Evolutionary conservation across 1,139 yeast genomes (phyloP), one percentile per base, ranked within the genome.

Genomic region (Lodderomyces orthopsilosis): DNA sequence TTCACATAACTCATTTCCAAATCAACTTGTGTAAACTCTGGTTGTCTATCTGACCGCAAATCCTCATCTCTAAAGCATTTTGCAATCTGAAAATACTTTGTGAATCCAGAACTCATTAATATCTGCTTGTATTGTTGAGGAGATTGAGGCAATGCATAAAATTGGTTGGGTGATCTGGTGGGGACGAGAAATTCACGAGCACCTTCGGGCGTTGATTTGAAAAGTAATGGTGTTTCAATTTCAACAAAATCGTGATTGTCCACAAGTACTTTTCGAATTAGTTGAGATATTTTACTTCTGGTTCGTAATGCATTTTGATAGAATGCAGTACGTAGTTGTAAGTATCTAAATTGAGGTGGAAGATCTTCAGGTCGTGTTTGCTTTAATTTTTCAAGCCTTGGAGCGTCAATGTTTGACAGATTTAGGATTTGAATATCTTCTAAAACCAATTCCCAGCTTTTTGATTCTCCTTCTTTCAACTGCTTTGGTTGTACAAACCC

Each of bases 61-160:
- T 94, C 98, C 61, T 93, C 99, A 60, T 94, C 98, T 51, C 98
- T 75, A 60, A 93, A 93, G 59, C 99, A 93, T 54, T 80, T 83
- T 3, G 98, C 98, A 41, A 94, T 71, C 62, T 93, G 98, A 61
- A 82, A 93, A 63, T 93, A 93, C 40, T 79, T 75, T 42, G 85
- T 76, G 38, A 94, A 80, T 0, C 98, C 99, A 34, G 96, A 84
- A 4, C 97, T 95, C 93, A 93, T 93, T 35, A 93, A 67, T 32
- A 93, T 71, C 63, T 93, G 98, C 59, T 94, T 93, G 58, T 91
- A 93, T 59, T 93, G 98, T 58, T 93, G 99, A 0, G 99, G 99
- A 19, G 96, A 87, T 62, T 93, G 99, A 0, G 98, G 97, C 35
- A 93, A 70, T 0, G 98, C 97, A 60, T 91, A 93, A 61, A 88